Percentiles rank a stretch among this genome's conserved stretches.
Conservation (phyloP, 2,329 filamentous ascomycete genomes). For the Diaporthe humulicola region DNA sequence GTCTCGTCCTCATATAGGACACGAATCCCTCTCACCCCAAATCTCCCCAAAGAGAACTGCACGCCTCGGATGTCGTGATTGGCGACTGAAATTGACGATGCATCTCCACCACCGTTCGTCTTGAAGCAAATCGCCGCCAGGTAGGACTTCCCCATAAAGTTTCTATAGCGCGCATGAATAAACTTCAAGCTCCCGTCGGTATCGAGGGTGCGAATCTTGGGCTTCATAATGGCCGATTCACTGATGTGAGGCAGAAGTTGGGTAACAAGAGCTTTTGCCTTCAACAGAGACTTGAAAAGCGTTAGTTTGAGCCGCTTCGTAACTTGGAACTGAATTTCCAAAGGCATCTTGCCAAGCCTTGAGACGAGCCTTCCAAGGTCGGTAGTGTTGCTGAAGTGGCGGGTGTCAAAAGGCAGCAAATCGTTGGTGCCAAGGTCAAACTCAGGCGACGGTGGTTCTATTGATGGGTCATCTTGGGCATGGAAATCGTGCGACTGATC, state of each 20-base stretch:
- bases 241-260: slow-evolving; percentile 4
- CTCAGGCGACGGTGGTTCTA: neutral
- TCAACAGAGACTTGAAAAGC: slow-evolving; percentile 1
- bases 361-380: slow-evolving; percentile 1
- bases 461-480: neutral
- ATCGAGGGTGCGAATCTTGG: neutral
- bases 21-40: slow-evolving; percentile 4
- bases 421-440: slow-evolving; percentile 4
- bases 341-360: neutral
- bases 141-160: neutral
- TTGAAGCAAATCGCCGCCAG: neutral
- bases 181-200: neutral
- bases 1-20: neutral
- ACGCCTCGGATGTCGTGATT: slow-evolving; percentile 7
- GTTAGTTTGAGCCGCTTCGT: neutral
- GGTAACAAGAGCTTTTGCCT: neutral
- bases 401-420: neutral
- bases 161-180: neutral
- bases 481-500: neutral
- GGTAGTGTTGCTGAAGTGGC: neutral
- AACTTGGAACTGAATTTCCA: slow-evolving; percentile 11
- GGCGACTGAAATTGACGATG: neutral
- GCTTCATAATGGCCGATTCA: neutral
- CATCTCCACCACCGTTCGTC: neutral
- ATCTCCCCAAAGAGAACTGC: slow-evolving; percentile 9